Evolutionary conservation across 1,139 yeast species (phyloP).

Genomic region (Kodamaea sp.): DNA sequence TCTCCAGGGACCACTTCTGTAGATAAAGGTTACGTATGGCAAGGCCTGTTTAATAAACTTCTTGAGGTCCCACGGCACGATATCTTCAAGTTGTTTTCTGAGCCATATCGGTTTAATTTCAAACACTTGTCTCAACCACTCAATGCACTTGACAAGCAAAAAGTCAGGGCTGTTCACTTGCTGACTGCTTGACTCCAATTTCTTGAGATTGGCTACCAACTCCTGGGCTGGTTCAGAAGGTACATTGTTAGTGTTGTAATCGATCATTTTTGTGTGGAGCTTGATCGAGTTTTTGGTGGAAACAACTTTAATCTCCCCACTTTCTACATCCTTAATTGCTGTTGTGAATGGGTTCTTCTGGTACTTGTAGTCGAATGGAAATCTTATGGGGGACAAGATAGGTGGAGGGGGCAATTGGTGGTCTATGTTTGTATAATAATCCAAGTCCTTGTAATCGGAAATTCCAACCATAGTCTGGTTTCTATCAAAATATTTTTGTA

Average conservation of each 20-base stretch:
- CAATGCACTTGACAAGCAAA: slow-evolving; percentile 50
- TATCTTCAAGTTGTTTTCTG: slow-evolving; percentile 66
- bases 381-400: slow-evolving; percentile 68
- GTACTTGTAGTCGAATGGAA: slow-evolving; percentile 66
- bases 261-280: slow-evolving; percentile 49
- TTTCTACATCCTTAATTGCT: slow-evolving; percentile 63
- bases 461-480: slow-evolving; percentile 37
- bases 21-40: slow-evolving; percentile 80
- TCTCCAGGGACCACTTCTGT: slow-evolving; percentile 93
- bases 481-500: slow-evolving; percentile 44
- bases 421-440: slow-evolving; percentile 40
- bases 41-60: slow-evolving; percentile 69
- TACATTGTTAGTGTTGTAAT: slow-evolving; percentile 30
- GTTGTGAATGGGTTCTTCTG: slow-evolving; percentile 50
- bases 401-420: slow-evolving; percentile 88
- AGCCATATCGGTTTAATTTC: slow-evolving; percentile 83
- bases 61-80: slow-evolving; percentile 54
- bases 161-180: slow-evolving; percentile 29
- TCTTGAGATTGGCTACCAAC: slow-evolving; percentile 34
- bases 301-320: slow-evolving; percentile 53
- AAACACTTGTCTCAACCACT: slow-evolving; percentile 55
- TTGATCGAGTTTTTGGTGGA: slow-evolving; percentile 39
- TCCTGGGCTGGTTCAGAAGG: slow-evolving; percentile 38
- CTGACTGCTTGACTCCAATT: slow-evolving; percentile 24
- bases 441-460: slow-evolving; percentile 30